These are phyloP conservation scores for Bruguiera hainesii DNA, from an alignment of 441 rosid species.

Conservation along the genomic window DNA sequence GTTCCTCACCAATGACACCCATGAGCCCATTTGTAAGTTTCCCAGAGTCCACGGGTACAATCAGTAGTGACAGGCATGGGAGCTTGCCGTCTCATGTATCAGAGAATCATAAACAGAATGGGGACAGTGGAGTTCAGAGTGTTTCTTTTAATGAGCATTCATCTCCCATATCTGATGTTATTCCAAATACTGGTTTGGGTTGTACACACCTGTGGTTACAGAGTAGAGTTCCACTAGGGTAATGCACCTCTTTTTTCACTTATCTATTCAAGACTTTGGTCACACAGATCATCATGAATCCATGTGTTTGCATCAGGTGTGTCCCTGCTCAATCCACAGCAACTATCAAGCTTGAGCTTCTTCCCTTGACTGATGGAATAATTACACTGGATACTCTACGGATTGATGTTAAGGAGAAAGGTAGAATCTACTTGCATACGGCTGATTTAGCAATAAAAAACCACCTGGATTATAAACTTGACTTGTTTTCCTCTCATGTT, in stretches of 20 bases:
- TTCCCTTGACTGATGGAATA: constrained; percentile 96
- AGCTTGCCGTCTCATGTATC: constrained; percentile 29
- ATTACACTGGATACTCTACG: constrained; percentile 87
- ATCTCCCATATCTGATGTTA: constrained; percentile 55
- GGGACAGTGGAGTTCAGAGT: constrained; percentile 30
- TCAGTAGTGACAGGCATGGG: constrained; percentile 36
- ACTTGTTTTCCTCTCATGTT: neutral
- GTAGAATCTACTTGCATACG: constrained; percentile 31
- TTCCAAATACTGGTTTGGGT: constrained; percentile 63
- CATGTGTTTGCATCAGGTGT: constrained; percentile 50
- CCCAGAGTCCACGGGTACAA: constrained; percentile 51
- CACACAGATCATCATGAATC: constrained; percentile 17
- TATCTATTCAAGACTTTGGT: constrained; percentile 11
- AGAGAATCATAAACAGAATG: constrained; percentile 42
- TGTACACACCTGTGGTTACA: constrained; percentile 97
- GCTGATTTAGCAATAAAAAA: neutral
- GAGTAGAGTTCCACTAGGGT: constrained; percentile 99
- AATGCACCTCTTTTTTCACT: constrained; percentile 22
- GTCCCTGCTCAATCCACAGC: constrained; percentile 90
- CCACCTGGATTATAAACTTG: constrained; percentile 1
- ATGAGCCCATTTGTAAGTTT: constrained; percentile 60
- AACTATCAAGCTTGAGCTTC: constrained; percentile 88
- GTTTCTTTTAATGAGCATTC: constrained; percentile 39
- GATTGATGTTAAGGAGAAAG: constrained; percentile 93
- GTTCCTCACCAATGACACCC: constrained; percentile 68